phyloP scores from a whole-genome alignment of 768 basidiomycete species.

The Postia placenta region DNA sequence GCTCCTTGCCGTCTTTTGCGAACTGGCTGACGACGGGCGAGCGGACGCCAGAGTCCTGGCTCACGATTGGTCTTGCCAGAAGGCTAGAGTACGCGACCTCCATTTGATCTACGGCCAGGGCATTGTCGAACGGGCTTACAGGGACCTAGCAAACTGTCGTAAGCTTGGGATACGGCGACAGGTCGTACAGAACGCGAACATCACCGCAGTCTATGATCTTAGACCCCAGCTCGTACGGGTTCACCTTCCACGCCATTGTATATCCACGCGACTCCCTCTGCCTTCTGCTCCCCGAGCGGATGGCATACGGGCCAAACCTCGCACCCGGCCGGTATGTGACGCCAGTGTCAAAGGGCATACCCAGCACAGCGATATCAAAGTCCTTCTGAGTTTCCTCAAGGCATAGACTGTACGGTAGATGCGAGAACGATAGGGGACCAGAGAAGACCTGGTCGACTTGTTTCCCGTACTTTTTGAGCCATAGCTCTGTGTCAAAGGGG shows the following conservation, averaged over 20 bases:
- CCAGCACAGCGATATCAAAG: conserved; percentile 78
- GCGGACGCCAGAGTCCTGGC: conserved; percentile 8
- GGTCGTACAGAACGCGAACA: conserved; percentile 30
- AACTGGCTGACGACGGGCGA: conserved; percentile 24
- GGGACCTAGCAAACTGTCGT: conserved; percentile 47
- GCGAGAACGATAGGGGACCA: conserved; percentile 80
- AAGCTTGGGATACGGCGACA: neutral
- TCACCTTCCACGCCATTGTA: conserved; percentile 64
- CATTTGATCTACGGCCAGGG: conserved; percentile 80
- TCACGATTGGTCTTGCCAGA: conserved; percentile 46
- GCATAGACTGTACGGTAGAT: conserved; percentile 68
- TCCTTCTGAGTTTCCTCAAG: conserved; percentile 46
- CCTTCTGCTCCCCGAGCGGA: conserved; percentile 72
- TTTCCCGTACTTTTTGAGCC: conserved; percentile 69
- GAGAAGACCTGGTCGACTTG: conserved; percentile 73
- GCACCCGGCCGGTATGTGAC: conserved; percentile 55
- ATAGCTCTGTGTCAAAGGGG: conserved; percentile 29
- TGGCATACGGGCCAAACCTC: conserved; percentile 82
- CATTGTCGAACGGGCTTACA: conserved; percentile 74
- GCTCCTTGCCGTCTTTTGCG: conserved; percentile 53
- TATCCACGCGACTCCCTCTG: conserved; percentile 58
- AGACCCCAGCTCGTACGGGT: conserved; percentile 53
- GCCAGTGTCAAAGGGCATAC: conserved; percentile 74
- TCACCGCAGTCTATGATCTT: conserved; percentile 83
- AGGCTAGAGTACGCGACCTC: conserved; percentile 79